Evolutionary conservation across 2,329 filamentous ascomycete species (phyloP), one percentile per base, ranked within the genome.

Genomic region (Hypoxylon sp.): DNA sequence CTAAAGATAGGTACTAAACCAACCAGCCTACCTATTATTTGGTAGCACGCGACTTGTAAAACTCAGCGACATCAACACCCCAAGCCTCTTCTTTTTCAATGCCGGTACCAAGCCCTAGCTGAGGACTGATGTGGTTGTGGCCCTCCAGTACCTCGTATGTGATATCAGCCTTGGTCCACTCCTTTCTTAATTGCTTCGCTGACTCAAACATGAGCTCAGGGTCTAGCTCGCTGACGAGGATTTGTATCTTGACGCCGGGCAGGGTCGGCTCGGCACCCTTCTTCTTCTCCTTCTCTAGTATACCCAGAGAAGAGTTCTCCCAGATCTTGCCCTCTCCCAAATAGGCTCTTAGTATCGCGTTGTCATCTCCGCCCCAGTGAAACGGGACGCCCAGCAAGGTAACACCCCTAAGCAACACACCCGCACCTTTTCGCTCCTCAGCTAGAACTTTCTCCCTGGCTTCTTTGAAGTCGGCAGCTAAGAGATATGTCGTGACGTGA

Each of bases 401-500:
- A 1, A 57, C 62, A 7, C 73, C 75, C n/a, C 69, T 53, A 17
- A 77, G 65, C n/a, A 65, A 49, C 30, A 71, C 70, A 1, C 65
- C 72, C 4, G 49, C 19, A 14, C 64, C 67, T 4, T 25, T 59
- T 1, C 64, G 57, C 34, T 57, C 65, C 13, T 55, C 43, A 0
- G 58, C 62, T 5, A 68, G 5, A 28, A 76, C 28, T 1, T 28
- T 52, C 5, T 63, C 67, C 10, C 72, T 68, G 1, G 69, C 61
- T 10, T 60, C 69, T 21, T 71, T 72, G 46, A 77, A 75, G 1
- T 28, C 52, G 5, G 72, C 64, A 13, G 72, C 70, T 2, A 82
- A 70, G 17, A 81, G 71, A 53, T 78, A 82, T 0, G 80, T 82
- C 0, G 76, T 60, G 19, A 76, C 61, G 57, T 82, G 79, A 7